Evolutionary conservation across 2,329 filamentous ascomycete species (phyloP).

Genomic region (Aspergillus intermedius): DNA sequence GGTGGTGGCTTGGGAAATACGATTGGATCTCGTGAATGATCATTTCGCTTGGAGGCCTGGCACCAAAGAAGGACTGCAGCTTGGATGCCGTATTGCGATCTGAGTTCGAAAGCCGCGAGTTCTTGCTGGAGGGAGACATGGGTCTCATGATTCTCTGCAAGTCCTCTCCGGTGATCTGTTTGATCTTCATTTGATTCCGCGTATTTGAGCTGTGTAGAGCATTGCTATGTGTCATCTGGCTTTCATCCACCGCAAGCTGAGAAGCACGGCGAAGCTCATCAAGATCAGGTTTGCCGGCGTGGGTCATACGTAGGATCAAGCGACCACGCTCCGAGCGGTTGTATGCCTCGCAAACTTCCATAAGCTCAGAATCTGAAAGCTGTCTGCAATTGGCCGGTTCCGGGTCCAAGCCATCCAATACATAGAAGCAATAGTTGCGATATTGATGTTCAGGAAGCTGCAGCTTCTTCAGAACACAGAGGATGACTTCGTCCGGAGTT

Average conservation of each 20-base stretch:
- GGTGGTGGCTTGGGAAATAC: conserved; percentile 92
- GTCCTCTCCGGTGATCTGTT: conserved; percentile 80
- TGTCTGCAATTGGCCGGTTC: conserved; percentile 74
- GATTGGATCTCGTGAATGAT: conserved; percentile 94
- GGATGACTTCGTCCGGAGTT: conserved; percentile 86
- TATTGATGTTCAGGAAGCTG: conserved; percentile 83
- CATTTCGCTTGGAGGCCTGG: conserved; percentile 89
- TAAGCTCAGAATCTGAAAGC: conserved; percentile 78
- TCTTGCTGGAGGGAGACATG: conserved; percentile 58
- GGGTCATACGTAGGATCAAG: conserved; percentile 86
- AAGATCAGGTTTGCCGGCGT: conserved; percentile 79
- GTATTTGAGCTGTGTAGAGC: conserved; percentile 58
- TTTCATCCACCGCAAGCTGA: conserved; percentile 82
- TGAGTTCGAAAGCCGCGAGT: conserved; percentile 18
- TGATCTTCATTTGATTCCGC: conserved; percentile 77
- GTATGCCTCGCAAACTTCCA: conserved; percentile 83
- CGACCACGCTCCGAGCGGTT: conserved; percentile 81
- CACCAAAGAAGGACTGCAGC: conserved; percentile 68
- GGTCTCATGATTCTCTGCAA: conserved; percentile 82
- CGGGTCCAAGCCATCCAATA: conserved; percentile 76
- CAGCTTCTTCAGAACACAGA: conserved; percentile 81
- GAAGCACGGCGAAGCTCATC: conserved; percentile 82
- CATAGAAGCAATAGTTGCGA: conserved; percentile 94
- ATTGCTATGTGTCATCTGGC: conserved; percentile 62
- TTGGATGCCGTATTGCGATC: conserved; percentile 35